phyloP scores from a whole-genome alignment of 352 stramenopile species.

The Phytophthora litchii region DNA sequence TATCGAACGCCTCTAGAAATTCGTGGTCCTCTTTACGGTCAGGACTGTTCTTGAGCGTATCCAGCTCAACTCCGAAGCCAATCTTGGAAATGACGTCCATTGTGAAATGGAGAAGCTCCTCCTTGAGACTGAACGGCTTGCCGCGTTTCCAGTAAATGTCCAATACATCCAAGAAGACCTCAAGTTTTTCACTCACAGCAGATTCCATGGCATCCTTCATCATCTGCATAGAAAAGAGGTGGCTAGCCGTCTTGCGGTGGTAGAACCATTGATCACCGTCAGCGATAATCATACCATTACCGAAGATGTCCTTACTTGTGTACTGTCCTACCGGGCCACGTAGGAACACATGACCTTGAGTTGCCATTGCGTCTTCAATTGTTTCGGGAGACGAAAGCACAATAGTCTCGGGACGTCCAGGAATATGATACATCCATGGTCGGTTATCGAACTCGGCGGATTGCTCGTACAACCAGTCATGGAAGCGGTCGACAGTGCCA shows the following conservation, averaged over 20 bases:
- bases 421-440: slow-evolving; percentile 44
- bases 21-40: slow-evolving; percentile 38
- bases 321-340: slow-evolving; percentile 49
- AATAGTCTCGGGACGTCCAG: slow-evolving; percentile 39
- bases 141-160: slow-evolving; percentile 20
- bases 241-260: slow-evolving; percentile 80
- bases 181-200: slow-evolving; percentile 34
- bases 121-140: slow-evolving; percentile 42
- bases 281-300: slow-evolving; percentile 45
- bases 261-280: slow-evolving; percentile 49
- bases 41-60: slow-evolving; percentile 35
- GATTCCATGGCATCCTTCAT: slow-evolving; percentile 50
- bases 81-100: slow-evolving; percentile 69
- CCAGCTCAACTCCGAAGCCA: slow-evolving; percentile 53
- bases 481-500: slow-evolving; percentile 34
- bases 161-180: slow-evolving; percentile 34
- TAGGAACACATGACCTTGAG: slow-evolving; percentile 64
- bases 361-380: slow-evolving; percentile 56
- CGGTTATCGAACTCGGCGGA: slow-evolving; percentile 39
- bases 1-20: slow-evolving; percentile 54
- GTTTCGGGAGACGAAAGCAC: slow-evolving; percentile 39
- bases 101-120: slow-evolving; percentile 53
- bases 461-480: slow-evolving; percentile 56
- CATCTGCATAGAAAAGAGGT: slow-evolving; percentile 76
- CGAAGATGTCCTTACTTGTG: slow-evolving; percentile 56